Percentiles rank a stretch among this genome's conserved stretches.
Conservation (phyloP, 345 rosid genomes). For the Euphorbia tirucalli region DNA sequence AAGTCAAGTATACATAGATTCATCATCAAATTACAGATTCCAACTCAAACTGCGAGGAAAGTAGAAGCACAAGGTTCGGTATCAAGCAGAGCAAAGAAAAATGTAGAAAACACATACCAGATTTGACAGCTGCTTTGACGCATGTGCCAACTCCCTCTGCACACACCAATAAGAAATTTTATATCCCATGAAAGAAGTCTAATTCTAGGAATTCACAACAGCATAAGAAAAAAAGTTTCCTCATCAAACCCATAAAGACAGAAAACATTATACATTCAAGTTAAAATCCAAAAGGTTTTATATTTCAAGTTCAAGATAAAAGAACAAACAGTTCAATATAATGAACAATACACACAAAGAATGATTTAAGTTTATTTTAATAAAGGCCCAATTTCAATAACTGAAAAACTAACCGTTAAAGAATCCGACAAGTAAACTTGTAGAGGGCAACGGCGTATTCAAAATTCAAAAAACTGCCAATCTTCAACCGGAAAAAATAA, state of each 20-base stretch:
- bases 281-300: no score
- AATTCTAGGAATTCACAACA: not conserved
- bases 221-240: no score
- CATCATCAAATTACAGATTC: not conserved
- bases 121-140: slow-evolving; percentile 43
- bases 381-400: no score
- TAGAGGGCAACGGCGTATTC: not conserved
- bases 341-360: not conserved
- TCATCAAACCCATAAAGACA: no score
- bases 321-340: no score
- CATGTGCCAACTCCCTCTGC: slow-evolving; percentile 65
- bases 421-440: not conserved
- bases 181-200: not conserved
- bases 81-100: not conserved
- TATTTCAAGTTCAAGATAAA: no score
- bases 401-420: no score
- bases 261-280: no score
- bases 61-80: no score
- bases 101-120: slow-evolving; percentile 26
- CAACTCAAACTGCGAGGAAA: no score
- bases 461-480: no score
- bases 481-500: not conserved
- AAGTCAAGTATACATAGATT: not conserved
- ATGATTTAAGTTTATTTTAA: no score
- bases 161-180: slow-evolving; percentile 15